Conservation (phyloP, 495 filamentous ascomycete species). For the Aspergillus incahuasiensis region DNA sequence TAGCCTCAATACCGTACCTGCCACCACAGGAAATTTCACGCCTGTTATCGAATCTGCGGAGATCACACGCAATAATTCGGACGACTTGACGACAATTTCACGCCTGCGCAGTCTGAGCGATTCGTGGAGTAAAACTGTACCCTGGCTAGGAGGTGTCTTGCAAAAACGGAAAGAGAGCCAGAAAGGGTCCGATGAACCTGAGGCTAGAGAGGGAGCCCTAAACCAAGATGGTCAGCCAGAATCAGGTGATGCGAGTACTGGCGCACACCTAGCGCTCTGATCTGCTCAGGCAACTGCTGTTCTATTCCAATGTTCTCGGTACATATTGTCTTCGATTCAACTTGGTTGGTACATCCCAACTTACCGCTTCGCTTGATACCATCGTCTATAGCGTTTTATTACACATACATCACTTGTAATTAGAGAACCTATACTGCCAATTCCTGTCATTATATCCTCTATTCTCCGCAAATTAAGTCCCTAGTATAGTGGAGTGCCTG, state of each 20-base stretch:
- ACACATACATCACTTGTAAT: constrained; percentile 4
- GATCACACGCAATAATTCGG: constrained; percentile 9
- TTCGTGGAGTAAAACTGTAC: constrained; percentile 38
- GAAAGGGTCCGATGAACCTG: neutral
- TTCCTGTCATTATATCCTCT: neutral
- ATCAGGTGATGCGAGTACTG: neutral
- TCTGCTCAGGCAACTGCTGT: neutral
- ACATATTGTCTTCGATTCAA: constrained; percentile 8
- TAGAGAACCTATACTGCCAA: neutral
- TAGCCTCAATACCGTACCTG: constrained; percentile 17
- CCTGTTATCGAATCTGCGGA: constrained; percentile 22
- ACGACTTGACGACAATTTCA: constrained; percentile 18
- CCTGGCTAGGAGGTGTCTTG: constrained; percentile 37
- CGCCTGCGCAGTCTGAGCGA: constrained; percentile 44
- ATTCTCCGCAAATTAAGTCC: too few relatives aligned
- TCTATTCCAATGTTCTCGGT: neutral
- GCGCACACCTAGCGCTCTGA: neutral
- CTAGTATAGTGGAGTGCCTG: too few relatives aligned
- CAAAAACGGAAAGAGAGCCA: constrained; percentile 12
- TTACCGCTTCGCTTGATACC: constrained; percentile 7
- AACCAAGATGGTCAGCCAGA: neutral
- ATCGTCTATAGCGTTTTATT: constrained; percentile 4
- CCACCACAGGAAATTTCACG: constrained; percentile 26
- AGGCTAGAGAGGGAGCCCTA: neutral
- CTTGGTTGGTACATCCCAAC: neutral